Conservation (phyloP, 257 asterid species). For the Nicotiana sylvestris region DNA sequence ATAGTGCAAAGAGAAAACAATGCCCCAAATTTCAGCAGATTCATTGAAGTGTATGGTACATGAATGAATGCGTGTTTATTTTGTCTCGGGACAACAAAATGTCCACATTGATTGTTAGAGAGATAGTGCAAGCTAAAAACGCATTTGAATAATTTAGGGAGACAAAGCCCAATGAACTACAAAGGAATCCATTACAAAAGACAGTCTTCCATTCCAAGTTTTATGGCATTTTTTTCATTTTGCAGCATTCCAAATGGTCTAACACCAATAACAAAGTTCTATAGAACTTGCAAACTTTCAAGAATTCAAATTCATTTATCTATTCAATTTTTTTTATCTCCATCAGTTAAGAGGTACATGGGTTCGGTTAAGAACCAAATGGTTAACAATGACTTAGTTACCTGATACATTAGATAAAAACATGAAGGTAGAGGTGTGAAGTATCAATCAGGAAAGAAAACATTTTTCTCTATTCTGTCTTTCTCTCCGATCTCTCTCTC, state of each 20-base stretch:
- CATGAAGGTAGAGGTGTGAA: background rate
- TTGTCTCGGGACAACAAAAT: background rate
- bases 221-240: background rate
- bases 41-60: background rate
- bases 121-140: background rate
- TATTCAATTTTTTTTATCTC: background rate
- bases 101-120: background rate
- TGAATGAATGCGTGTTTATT: background rate
- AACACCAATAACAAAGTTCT: background rate
- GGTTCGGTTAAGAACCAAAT: background rate
- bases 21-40: background rate
- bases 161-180: background rate
- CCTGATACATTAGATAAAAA: background rate
- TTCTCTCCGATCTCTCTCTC: background rate
- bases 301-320: conserved; percentile 1
- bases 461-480: background rate
- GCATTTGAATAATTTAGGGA: background rate
- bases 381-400: background rate
- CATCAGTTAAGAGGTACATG: background rate
- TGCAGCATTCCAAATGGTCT: background rate
- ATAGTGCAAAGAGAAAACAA: background rate
- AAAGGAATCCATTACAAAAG: background rate
- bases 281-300: background rate
- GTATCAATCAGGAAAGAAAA: background rate
- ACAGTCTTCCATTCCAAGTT: background rate